A percentile compares a stretch with the other conserved stretches of the same genome.
Evolutionary conservation across 176 grass and related monocot genomes (phyloP).

Genomic region (Aegilops longissima): DNA sequence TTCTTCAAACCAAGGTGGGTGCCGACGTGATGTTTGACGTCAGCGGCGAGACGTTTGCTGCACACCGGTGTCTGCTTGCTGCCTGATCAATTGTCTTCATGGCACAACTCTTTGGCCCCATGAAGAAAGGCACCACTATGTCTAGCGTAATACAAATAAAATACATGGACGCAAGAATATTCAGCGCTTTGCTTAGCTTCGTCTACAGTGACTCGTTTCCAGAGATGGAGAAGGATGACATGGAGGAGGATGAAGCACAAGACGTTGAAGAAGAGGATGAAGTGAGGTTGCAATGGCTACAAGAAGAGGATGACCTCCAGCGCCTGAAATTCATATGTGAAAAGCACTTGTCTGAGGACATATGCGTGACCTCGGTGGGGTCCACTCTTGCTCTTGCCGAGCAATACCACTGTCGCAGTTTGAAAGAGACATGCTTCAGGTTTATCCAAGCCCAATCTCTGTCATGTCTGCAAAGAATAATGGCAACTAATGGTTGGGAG

Average conservation of each 20-base stretch:
- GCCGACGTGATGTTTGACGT: neutral
- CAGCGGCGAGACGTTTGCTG: neutral
- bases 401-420: too few species aligned
- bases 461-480: too few species aligned
- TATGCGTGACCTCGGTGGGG: too few species aligned
- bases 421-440: too few species aligned
- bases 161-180: neutral
- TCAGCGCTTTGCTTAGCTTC: neutral
- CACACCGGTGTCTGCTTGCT: neutral
- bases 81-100: neutral
- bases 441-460: too few species aligned
- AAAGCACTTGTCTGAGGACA: neutral
- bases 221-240: neutral
- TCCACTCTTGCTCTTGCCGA: too few species aligned
- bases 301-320: neutral
- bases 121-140: neutral
- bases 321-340: neutral
- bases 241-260: neutral
- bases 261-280: neutral
- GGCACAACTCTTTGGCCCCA: neutral
- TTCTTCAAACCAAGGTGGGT: neutral
- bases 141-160: neutral
- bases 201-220: neutral
- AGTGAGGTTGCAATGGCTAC: neutral
- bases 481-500: neutral